phyloP scores from a whole-genome alignment of 2,329 filamentous ascomycete species.

The Emmonsiellopsis sp. region DNA sequence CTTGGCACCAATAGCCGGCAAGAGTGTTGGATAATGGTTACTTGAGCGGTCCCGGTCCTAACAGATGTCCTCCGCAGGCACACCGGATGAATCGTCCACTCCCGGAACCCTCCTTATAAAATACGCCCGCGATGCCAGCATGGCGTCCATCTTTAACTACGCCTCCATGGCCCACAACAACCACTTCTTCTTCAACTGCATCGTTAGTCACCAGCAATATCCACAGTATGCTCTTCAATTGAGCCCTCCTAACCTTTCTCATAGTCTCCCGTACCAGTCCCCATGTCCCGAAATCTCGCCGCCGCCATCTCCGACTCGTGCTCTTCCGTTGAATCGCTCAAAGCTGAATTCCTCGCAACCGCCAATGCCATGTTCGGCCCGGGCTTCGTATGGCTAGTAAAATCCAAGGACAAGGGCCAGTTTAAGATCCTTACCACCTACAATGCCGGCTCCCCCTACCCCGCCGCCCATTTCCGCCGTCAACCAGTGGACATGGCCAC shows the following conservation, averaged over 20 bases:
- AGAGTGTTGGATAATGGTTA: background rate
- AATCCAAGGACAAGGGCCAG: conserved; percentile 39
- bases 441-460: conserved; percentile 80
- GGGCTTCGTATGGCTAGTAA: conserved; percentile 92
- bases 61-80: conserved; percentile 39
- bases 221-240: conserved; percentile 62
- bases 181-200: conserved; percentile 44
- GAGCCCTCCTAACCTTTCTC: conserved; percentile 35
- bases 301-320: conserved; percentile 59
- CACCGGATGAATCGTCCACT: conserved; percentile 51
- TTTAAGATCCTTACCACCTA: conserved; percentile 75
- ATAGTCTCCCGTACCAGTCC: conserved; percentile 32
- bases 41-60: background rate
- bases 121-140: conserved; percentile 67
- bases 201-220: conserved; percentile 24
- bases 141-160: conserved; percentile 83
- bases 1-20: conserved; percentile 1
- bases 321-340: conserved; percentile 72
- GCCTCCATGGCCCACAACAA: conserved; percentile 96
- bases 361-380: conserved; percentile 91
- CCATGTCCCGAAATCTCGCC: conserved; percentile 50
- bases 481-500: conserved; percentile 44
- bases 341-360: conserved; percentile 67
- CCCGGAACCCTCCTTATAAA: conserved; percentile 61
- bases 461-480: conserved; percentile 70